These are phyloP conservation scores for Trametes gibbosa DNA, from an alignment of 768 basidiomycete genomes.

Conservation along the genomic window DNA sequence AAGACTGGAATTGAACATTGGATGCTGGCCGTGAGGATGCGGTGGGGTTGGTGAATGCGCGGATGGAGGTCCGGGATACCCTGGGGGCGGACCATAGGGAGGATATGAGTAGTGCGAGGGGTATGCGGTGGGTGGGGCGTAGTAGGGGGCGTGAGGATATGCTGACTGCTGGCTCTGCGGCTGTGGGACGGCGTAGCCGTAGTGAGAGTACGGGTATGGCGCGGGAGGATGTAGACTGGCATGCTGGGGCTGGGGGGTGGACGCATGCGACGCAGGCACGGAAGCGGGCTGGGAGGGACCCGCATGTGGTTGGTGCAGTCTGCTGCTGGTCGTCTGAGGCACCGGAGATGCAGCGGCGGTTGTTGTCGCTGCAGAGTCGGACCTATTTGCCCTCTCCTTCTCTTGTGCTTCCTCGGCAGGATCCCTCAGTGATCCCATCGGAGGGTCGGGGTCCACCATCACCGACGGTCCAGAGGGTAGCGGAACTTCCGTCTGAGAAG, in stretches of 20 bases:
- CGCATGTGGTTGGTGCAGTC: not conserved
- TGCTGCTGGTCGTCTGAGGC: not conserved
- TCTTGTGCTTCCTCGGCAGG: conserved; percentile 9
- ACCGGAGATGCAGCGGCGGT: conserved; percentile 1
- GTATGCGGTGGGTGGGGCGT: conserved; percentile 45
- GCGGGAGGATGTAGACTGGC: conserved; percentile 19
- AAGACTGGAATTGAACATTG: conserved; percentile 22
- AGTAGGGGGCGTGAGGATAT: conserved; percentile 70
- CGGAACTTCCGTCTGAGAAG: conserved; percentile 23
- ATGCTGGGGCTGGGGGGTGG: conserved; percentile 14
- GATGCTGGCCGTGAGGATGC: conserved; percentile 25
- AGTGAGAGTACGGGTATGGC: conserved; percentile 53
- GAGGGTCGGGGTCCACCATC: conserved; percentile 16
- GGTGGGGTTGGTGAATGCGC: conserved; percentile 32
- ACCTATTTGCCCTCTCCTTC: conserved; percentile 4
- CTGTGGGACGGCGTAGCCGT: conserved; percentile 40
- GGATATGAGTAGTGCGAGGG: conserved; percentile 39
- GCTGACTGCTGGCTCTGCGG: conserved; percentile 39
- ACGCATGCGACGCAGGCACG: conserved; percentile 21
- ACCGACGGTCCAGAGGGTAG: not conserved
- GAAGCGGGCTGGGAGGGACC: conserved; percentile 11
- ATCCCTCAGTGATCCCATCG: conserved; percentile 25
- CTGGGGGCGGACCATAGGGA: conserved; percentile 28
- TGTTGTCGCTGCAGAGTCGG: not conserved
- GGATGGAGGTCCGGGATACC: conserved; percentile 35